Percentiles rank a stretch among this genome's conserved stretches.
Conservation (phyloP, 1,139 yeast species). For the Sugiyamaella paludigena region DNA sequence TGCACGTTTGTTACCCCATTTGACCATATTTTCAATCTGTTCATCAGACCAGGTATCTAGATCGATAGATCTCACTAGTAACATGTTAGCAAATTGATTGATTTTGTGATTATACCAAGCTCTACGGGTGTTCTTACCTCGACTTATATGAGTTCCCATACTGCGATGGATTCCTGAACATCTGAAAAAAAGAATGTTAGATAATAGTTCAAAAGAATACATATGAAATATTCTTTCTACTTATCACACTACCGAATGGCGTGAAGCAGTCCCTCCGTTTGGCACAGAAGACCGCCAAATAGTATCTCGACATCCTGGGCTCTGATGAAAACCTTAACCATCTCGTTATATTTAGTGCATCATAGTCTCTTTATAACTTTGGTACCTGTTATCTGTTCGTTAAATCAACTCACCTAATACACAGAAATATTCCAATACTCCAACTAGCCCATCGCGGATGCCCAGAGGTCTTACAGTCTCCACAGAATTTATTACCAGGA, state of each 20-base stretch:
- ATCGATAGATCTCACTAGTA: constrained; percentile 62
- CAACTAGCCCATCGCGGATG: constrained; percentile 99
- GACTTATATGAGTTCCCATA: constrained; percentile 84
- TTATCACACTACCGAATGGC: no score
- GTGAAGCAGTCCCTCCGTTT: no score
- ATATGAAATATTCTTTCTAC: no score
- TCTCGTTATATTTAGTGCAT: no score
- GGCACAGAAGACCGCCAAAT: no score
- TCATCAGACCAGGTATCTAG: constrained; percentile 96
- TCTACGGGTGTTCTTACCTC: constrained; percentile 27
- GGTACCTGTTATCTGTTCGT: not conserved
- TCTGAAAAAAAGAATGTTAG: constrained; percentile 32
- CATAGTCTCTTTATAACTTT: not conserved
- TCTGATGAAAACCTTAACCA: no score
- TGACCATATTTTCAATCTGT: constrained; percentile 76
- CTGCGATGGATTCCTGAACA: constrained; percentile 96
- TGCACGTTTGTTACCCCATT: constrained; percentile 83
- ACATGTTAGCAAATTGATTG: not conserved
- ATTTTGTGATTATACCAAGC: not conserved
- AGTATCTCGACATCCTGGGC: no score
- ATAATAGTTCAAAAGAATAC: not conserved
- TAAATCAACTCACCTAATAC: constrained; percentile 48
- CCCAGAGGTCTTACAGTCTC: constrained; percentile 83
- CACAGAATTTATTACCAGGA: constrained; percentile 73
- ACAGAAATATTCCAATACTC: constrained; percentile 88